Evolutionary conservation across 73 alveolate genomes (phyloP), one percentile per base, ranked within the genome.

Genomic region (Paraurostyla sp.): DNA sequence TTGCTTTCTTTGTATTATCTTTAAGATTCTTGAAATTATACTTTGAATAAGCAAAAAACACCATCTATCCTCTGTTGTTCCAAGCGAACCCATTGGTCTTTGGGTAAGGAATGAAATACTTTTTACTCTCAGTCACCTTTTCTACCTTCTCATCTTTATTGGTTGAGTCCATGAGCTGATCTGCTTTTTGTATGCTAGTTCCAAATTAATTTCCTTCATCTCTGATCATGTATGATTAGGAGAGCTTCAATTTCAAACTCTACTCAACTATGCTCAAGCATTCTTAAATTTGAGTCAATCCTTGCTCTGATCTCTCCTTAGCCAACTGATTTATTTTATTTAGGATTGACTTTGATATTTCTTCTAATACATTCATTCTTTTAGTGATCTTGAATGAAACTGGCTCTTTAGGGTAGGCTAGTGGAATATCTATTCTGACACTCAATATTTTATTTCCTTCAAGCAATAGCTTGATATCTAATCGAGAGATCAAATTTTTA

Each of bases 81-180:
- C 91, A 81, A 30, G 83, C 27, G 59, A 81, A 81, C 4, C 91
- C 91, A 40, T 60, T 52, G 0, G 91, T 58, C n/a, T 63, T 56
- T 2, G 83, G 81, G 29, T 81, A 81, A 22, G 91, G 91, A 20
- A 81, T 60, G 33, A 58, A 81, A 33, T 60, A 59, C 23, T 81
- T 57, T 65, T 58, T n/a, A n/a, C n/a, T n/a, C n/a, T n/a, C n/a
- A n/a, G n/a, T n/a, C n/a, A n/a, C n/a, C 25, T 54, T 54, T 9
- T 20, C 25, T 54, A 29, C 25, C 25, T 54, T 54, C 25, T 20
- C 32, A 6, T 20, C n/a, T n/a, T n/a, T n/a, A n/a, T n/a, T n/a
- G n/a, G n/a, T n/a, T n/a, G n/a, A n/a, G n/a, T n/a, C n/a, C n/a
- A n/a, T n/a, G n/a, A n/a, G n/a, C n/a, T n/a, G n/a, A n/a, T n/a